Conservation (phyloP, 257 asterid species). For the Lantana camara region DNA sequence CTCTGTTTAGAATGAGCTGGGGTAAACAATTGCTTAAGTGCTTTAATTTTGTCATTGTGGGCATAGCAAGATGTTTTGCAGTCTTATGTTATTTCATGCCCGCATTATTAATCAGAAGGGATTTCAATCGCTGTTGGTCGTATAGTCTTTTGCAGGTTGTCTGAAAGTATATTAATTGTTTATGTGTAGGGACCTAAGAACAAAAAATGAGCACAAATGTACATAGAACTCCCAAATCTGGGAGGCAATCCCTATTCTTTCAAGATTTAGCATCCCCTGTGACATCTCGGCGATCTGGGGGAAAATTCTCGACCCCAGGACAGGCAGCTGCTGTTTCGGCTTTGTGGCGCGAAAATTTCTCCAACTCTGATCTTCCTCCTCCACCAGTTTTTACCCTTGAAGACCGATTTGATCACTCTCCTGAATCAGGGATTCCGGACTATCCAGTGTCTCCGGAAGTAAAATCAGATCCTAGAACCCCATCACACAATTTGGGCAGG, state of each 20-base stretch:
- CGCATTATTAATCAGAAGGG: neutral
- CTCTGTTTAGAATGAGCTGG: neutral
- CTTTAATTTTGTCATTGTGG: neutral
- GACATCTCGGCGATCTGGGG: conserved; percentile 70
- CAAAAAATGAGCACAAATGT: conserved; percentile 56
- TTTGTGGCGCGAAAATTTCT: conserved; percentile 90
- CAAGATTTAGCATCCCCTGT: conserved; percentile 90
- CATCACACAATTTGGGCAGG: conserved; percentile 47
- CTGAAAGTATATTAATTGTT: conserved; percentile 2
- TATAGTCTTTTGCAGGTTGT: neutral
- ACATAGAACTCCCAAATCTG: conserved; percentile 75
- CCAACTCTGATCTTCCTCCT: conserved; percentile 93
- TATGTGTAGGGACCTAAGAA: conserved; percentile 29
- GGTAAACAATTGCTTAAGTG: neutral
- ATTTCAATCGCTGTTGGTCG: neutral
- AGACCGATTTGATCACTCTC: conserved; percentile 75
- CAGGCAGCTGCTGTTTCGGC: conserved; percentile 98
- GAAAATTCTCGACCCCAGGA: conserved; percentile 72
- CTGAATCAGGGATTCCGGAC: conserved; percentile 74
- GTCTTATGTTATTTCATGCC: neutral
- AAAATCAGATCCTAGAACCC: conserved; percentile 75
- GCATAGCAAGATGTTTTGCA: neutral
- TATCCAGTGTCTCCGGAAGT: conserved; percentile 74
- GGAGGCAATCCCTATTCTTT: conserved; percentile 80
- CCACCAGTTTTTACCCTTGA: conserved; percentile 92